Conservation (phyloP, 257 asterid species). For the Solanum rostratum region DNA sequence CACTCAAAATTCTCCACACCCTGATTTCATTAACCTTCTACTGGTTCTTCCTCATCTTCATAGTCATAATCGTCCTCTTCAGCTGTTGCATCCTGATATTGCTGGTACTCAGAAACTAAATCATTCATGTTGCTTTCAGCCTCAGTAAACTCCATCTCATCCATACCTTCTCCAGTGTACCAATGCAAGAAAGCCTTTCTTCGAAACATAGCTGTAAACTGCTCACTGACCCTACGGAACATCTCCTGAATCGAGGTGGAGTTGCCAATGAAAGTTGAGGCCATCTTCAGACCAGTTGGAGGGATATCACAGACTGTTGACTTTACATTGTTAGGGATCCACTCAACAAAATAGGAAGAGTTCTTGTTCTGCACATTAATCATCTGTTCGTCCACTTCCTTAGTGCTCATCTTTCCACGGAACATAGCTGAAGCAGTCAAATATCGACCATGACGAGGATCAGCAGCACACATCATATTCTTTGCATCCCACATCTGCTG, state of each 20-base stretch:
- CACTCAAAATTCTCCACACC: background rate
- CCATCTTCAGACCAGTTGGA: conserved; percentile 4
- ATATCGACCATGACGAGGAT: conserved; percentile 6
- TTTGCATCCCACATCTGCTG: conserved; percentile 5
- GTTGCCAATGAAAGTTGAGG: conserved; percentile 2
- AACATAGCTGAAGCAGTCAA: conserved; percentile 6
- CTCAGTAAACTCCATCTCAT: conserved; percentile 3
- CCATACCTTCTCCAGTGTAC: conserved; percentile 3
- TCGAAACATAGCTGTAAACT: conserved; percentile 1
- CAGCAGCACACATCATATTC: conserved; percentile 3
- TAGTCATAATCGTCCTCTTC: background rate
- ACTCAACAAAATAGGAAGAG: background rate
- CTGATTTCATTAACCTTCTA: background rate
- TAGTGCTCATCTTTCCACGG: conserved; percentile 3
- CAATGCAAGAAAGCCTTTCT: conserved; percentile 6
- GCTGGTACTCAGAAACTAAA: conserved; percentile 1
- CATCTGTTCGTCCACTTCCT: conserved; percentile 1
- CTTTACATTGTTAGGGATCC: background rate
- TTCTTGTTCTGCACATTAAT: conserved; percentile 1
- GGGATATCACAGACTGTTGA: conserved; percentile 1
- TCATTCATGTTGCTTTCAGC: conserved; percentile 4
- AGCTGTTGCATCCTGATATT: conserved; percentile 1
- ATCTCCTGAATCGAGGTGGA: conserved; percentile 1
- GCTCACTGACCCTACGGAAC: conserved; percentile 4
- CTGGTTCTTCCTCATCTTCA: background rate